A percentile compares a stretch with the other conserved stretches of the same genome.
Conservation (phyloP, 305 asterid genomes). For the Solanum hybrid region DNA sequence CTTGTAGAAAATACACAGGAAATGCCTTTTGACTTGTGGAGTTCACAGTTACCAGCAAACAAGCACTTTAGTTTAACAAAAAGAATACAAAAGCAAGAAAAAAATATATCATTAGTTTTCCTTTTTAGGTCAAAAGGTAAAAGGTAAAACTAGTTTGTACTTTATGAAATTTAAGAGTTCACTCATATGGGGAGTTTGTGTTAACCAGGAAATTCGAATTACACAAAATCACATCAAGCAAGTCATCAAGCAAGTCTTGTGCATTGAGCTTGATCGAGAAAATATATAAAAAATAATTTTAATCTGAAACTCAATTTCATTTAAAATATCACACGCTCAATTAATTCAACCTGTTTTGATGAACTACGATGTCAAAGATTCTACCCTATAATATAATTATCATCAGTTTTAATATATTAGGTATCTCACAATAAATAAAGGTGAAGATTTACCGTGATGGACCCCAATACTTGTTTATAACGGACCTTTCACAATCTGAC, state of each 20-base stretch:
- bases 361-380: background rate
- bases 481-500: constrained; percentile 15
- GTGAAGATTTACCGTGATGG: background rate
- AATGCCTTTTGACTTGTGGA: background rate
- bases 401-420: background rate
- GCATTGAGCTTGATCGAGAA: background rate
- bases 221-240: too few relatives aligned
- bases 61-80: background rate
- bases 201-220: background rate
- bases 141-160: background rate
- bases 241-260: background rate
- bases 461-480: background rate
- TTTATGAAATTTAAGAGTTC: background rate
- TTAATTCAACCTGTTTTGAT: background rate
- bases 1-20: background rate
- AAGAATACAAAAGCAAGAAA: background rate
- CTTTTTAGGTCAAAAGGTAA: background rate
- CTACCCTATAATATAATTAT: background rate
- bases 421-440: background rate
- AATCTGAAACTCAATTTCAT: background rate
- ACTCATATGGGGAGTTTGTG: background rate
- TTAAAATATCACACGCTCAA: background rate
- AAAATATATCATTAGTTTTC: background rate
- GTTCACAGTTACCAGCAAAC: background rate
- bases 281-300: background rate